A percentile compares a stretch with the other conserved stretches of the same genome.
Evolutionary conservation across 1,284 basidiomycete genomes (phyloP).

Genomic region (Psilocybe mexicana): DNA sequence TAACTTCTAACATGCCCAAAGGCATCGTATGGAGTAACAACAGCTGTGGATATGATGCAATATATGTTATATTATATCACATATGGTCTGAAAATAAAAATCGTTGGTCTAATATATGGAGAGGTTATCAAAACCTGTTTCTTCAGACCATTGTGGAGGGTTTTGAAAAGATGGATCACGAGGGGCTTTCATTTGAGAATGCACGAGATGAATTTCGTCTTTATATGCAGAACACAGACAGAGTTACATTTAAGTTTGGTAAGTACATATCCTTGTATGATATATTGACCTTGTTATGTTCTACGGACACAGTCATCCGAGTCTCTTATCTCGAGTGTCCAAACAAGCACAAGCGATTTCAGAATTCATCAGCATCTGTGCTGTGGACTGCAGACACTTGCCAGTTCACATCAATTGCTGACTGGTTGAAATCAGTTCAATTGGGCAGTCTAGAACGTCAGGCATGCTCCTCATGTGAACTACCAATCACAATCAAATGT

Average conservation of each 20-base stretch:
- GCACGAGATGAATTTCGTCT: neutral
- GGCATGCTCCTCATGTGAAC: too few relatives aligned
- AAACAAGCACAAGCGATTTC: neutral
- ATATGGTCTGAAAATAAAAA: neutral
- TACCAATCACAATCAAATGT: neutral
- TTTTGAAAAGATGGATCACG: neutral
- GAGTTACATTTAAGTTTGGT: neutral
- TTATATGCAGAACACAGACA: neutral
- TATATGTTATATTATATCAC: neutral
- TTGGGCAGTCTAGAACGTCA: too few relatives aligned
- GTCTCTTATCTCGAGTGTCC: neutral
- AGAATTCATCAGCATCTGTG: too few relatives aligned
- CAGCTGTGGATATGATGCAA: slow-evolving; percentile 7
- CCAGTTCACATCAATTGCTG: too few relatives aligned
- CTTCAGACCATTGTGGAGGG: neutral
- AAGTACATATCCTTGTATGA: neutral
- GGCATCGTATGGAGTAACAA: slow-evolving; percentile 5
- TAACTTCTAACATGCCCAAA: neutral
- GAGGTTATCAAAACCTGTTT: neutral
- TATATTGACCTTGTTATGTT: neutral
- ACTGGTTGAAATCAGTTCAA: too few relatives aligned
- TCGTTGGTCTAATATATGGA: neutral
- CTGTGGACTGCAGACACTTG: too few relatives aligned
- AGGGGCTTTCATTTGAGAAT: neutral
- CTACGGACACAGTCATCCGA: neutral